A percentile compares a stretch with the other conserved stretches of the same genome.
These are phyloP conservation scores for Fusarium torreyae DNA, from an alignment of 2,329 filamentous ascomycete species.

Conservation along the genomic window DNA sequence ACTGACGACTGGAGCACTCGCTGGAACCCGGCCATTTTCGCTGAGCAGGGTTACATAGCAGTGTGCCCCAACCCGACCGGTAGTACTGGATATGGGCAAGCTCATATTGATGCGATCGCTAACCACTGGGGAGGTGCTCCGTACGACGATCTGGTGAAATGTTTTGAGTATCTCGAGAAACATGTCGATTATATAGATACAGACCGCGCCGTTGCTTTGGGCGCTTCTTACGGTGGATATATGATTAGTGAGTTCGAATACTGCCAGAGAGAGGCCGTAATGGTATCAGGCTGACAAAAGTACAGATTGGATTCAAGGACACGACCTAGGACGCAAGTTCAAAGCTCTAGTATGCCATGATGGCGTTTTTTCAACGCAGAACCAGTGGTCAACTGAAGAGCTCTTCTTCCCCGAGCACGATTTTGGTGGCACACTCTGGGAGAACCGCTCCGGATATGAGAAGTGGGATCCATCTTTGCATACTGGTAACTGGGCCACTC, in stretches of 20 bases:
- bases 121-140: constrained; percentile 88
- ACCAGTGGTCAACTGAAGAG: constrained; percentile 76
- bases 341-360: constrained; percentile 92
- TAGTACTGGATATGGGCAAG: constrained; percentile 85
- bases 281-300: constrained; percentile 49
- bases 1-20: constrained; percentile 82
- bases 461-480: constrained; percentile 78
- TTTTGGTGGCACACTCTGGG: constrained; percentile 74
- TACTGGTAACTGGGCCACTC: constrained; percentile 83
- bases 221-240: constrained; percentile 82
- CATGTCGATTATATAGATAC: constrained; percentile 79
- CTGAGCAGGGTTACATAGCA: constrained; percentile 89
- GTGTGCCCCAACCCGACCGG: constrained; percentile 88
- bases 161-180: constrained; percentile 80
- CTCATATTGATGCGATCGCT: constrained; percentile 81
- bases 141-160: constrained; percentile 85
- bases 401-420: constrained; percentile 80
- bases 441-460: constrained; percentile 74
- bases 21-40: constrained; percentile 90
- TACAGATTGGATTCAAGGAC: constrained; percentile 89
- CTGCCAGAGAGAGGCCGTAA: neutral
- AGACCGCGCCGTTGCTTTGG: constrained; percentile 77
- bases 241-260: constrained; percentile 74
- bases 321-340: constrained; percentile 85
- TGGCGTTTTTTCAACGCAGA: constrained; percentile 82